Conservation (phyloP, 371 early-diverging fungal species). For the Basidiobolus meristosporus region DNA sequence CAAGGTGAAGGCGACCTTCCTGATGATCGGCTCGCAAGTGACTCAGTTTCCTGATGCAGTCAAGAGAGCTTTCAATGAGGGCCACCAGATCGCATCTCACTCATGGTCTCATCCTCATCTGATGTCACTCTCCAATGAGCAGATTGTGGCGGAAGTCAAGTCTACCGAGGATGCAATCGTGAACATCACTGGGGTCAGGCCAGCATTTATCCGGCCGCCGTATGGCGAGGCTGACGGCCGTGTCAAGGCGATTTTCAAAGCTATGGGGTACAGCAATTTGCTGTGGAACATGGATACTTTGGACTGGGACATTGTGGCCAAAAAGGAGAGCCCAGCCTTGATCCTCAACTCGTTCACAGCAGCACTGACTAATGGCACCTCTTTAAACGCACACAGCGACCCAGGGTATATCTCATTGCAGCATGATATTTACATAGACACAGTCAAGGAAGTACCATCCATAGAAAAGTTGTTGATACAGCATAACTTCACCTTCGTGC, state of each 20-base stretch:
- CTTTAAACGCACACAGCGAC: not conserved
- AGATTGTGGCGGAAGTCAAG: slow-evolving; percentile 11
- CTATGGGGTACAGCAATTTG: not conserved
- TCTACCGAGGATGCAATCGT: slow-evolving; percentile 10
- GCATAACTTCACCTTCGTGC: no score
- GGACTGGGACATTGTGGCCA: not conserved
- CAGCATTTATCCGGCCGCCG: slow-evolving; percentile 23
- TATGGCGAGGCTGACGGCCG: slow-evolving; percentile 2
- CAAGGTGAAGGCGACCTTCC: slow-evolving; percentile 39
- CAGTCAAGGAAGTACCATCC: not conserved
- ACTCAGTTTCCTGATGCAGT: slow-evolving; percentile 10
- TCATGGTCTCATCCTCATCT: slow-evolving; percentile 24
- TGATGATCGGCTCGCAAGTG: slow-evolving; percentile 26
- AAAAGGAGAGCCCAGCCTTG: not conserved
- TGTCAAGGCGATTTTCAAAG: slow-evolving; percentile 1
- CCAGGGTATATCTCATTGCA: slow-evolving; percentile 1
- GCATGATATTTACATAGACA: not conserved
- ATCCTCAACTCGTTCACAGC: not conserved
- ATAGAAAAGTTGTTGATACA: no score
- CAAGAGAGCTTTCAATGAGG: slow-evolving; percentile 14
- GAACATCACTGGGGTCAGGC: slow-evolving; percentile 11
- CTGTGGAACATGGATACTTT: slow-evolving; percentile 1
- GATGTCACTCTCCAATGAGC: slow-evolving; percentile 2
- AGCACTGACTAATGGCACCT: not conserved
- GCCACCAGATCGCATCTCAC: slow-evolving; percentile 29